These are phyloP conservation scores for Claviceps citrina DNA, from an alignment of 2,329 filamentous ascomycete species.

Conservation along the genomic window DNA sequence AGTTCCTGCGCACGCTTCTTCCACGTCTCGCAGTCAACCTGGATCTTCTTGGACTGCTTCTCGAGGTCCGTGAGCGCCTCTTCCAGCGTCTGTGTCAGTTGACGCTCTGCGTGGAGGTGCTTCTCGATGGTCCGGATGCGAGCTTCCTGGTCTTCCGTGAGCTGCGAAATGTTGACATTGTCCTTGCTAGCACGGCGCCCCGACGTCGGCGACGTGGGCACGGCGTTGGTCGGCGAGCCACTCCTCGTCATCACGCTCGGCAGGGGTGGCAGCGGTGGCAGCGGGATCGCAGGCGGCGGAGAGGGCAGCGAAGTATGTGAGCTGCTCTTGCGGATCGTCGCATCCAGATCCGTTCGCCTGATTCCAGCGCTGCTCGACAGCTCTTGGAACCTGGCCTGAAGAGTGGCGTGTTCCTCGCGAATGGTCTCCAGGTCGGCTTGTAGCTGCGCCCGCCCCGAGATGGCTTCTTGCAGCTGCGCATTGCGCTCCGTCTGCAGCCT, in stretches of 20 bases:
- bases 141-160: constrained; percentile 87
- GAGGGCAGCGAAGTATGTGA: constrained; percentile 78
- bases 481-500: constrained; percentile 62
- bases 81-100: constrained; percentile 86
- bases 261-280: constrained; percentile 58
- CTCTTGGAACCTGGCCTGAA: constrained; percentile 58
- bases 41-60: constrained; percentile 78
- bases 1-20: constrained; percentile 68
- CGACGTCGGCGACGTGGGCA: constrained; percentile 37
- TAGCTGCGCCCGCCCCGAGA: constrained; percentile 43
- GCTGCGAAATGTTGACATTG: constrained; percentile 48
- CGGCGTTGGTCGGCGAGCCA: constrained; percentile 27
- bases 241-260: constrained; percentile 41
- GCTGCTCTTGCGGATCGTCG: constrained; percentile 68
- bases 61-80: constrained; percentile 92
- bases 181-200: constrained; percentile 72
- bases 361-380: constrained; percentile 20
- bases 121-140: constrained; percentile 94
- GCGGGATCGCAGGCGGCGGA: constrained; percentile 86
- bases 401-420: constrained; percentile 53
- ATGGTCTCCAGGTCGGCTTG: constrained; percentile 54
- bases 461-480: constrained; percentile 64
- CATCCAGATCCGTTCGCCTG: constrained; percentile 46
- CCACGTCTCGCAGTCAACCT: constrained; percentile 79
- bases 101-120: constrained; percentile 87